Conservation (phyloP, 306 rosid species). For the Arachis stenosperma region DNA sequence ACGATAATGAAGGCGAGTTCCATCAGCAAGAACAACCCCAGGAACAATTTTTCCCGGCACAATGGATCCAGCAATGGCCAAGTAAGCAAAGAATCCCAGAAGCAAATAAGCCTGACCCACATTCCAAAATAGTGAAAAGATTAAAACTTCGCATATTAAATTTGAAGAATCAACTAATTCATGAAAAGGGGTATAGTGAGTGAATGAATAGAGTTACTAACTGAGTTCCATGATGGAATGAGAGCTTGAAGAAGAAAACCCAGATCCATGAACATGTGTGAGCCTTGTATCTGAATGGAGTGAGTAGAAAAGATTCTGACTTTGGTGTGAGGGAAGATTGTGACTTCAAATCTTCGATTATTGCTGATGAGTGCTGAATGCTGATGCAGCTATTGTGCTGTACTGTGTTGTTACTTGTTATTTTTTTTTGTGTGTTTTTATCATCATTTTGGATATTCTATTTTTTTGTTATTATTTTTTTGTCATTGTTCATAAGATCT, state of each 20-base stretch:
- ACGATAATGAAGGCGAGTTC: conserved; percentile 76
- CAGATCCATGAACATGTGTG: conserved; percentile 36
- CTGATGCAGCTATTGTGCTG: neutral
- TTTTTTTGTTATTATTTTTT: too few species aligned
- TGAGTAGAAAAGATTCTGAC: conserved; percentile 27
- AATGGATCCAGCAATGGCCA: conserved; percentile 76
- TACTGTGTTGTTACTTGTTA: too few species aligned
- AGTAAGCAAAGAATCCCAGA: conserved; percentile 63
- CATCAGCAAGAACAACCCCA: conserved; percentile 68
- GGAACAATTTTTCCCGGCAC: conserved; percentile 78
- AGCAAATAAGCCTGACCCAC: conserved; percentile 63
- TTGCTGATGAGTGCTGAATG: neutral
- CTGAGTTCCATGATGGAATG: conserved; percentile 46
- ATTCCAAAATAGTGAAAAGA: neutral
- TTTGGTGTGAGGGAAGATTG: neutral
- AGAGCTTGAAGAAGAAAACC: conserved; percentile 37
- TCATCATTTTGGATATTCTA: too few species aligned
- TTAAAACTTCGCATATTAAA: conserved; percentile 15
- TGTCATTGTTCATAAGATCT: too few species aligned
- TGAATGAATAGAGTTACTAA: conserved; percentile 15
- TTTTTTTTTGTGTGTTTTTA: too few species aligned
- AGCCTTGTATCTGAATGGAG: neutral
- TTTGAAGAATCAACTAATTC: conserved; percentile 15
- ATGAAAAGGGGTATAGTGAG: conserved; percentile 1
- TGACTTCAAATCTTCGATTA: too few species aligned